phyloP scores from a whole-genome alignment of 1,139 yeast genomes.

The Ashbya aceris region DNA sequence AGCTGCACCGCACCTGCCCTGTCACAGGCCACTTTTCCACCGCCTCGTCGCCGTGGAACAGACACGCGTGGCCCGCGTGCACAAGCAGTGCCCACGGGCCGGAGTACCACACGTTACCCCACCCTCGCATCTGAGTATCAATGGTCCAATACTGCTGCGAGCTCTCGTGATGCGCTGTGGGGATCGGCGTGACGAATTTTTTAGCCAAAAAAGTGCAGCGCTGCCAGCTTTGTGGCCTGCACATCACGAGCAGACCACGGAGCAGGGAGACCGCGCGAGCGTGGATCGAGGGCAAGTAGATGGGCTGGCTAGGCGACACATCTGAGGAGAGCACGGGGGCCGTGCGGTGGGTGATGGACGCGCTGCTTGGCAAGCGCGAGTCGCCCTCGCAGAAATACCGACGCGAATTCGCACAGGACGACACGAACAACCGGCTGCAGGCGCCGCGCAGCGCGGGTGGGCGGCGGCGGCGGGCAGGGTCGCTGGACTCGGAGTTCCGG shows the following conservation, averaged over 20 bases:
- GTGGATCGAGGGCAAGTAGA: background rate
- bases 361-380: constrained; percentile 21
- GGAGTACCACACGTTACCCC: background rate
- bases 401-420: constrained; percentile 20
- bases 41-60: background rate
- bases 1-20: constrained; percentile 1
- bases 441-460: constrained; percentile 1
- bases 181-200: too few species aligned
- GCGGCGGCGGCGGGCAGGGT: constrained; percentile 16
- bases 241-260: too few species aligned
- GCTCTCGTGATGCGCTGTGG: too few species aligned
- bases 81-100: constrained; percentile 1
- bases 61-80: background rate
- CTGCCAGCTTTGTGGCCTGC: too few species aligned
- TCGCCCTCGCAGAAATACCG: constrained; percentile 25
- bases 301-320: background rate
- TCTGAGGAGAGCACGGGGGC: constrained; percentile 17
- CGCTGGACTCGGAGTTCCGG: constrained; percentile 18
- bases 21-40: background rate
- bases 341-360: constrained; percentile 28
- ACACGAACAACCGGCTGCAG: constrained; percentile 15
- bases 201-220: too few species aligned
- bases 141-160: too few species aligned
- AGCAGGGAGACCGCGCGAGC: too few species aligned
- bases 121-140: too few species aligned